Conservation (phyloP, 2,329 filamentous ascomycete genomes). For the Trichoderma oligosporum region DNA sequence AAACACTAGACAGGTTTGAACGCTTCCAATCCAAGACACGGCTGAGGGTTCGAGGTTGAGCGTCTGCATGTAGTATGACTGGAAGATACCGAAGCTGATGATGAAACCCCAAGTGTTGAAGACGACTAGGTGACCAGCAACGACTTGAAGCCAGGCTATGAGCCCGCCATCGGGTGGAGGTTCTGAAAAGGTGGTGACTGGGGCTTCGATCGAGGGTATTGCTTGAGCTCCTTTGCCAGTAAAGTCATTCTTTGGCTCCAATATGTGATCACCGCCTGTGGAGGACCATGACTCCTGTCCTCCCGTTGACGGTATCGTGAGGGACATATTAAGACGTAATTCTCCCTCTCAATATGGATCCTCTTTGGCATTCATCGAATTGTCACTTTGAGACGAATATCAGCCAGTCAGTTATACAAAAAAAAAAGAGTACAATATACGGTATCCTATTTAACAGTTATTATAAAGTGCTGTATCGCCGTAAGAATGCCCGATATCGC, state of each 20-base stretch:
- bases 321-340: neutral
- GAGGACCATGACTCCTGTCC: neutral
- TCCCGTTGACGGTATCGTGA: neutral
- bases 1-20: conserved; percentile 44
- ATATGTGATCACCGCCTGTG: neutral
- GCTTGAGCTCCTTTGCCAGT: neutral
- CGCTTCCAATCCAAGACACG: conserved; percentile 48
- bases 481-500: conserved; percentile 9
- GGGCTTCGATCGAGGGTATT: neutral
- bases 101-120: conserved; percentile 40
- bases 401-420: neutral
- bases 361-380: neutral
- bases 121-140: conserved; percentile 37
- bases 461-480: no score
- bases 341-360: neutral
- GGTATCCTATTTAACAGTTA: neutral
- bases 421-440: neutral
- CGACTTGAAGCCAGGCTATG: conserved; percentile 38
- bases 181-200: neutral
- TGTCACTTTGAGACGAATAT: neutral
- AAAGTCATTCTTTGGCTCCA: neutral
- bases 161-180: conserved; percentile 37
- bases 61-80: conserved; percentile 36
- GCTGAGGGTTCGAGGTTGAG: conserved; percentile 34
- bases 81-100: conserved; percentile 40